phyloP scores from a whole-genome alignment of 768 basidiomycete species.

The Chalciporus piperatus region DNA sequence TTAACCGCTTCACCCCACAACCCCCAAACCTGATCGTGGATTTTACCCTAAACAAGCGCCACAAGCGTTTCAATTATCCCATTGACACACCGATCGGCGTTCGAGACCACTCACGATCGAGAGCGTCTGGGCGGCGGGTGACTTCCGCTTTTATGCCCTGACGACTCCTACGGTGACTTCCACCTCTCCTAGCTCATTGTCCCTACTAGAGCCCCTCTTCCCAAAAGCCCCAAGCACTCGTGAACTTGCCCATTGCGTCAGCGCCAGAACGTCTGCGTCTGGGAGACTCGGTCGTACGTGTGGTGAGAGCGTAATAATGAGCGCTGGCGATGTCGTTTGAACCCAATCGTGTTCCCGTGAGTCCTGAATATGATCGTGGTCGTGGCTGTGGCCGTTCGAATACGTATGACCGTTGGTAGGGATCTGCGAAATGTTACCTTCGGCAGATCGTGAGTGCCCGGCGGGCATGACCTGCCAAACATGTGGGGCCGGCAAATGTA shows the following conservation, averaged over 20 bases:
- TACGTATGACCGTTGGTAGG: neutral
- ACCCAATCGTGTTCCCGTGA: neutral
- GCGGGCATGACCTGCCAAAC: conserved; percentile 80
- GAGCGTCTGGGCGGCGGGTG: neutral
- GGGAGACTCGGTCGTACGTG: conserved; percentile 66
- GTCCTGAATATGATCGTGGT: conserved; percentile 12
- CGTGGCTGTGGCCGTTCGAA: conserved; percentile 14
- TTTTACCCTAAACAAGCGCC: neutral
- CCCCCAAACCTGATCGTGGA: conserved; percentile 3
- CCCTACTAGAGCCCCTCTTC: conserved; percentile 28
- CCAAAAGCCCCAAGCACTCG: conserved; percentile 54
- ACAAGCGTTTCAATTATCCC: neutral
- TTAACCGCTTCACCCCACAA: neutral
- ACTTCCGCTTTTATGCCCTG: conserved; percentile 39
- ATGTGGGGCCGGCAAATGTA: conserved; percentile 81
- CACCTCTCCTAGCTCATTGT: conserved; percentile 38
- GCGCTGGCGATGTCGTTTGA: conserved; percentile 31
- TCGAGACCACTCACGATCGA: conserved; percentile 10
- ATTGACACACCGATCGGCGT: neutral
- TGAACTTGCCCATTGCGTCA: conserved; percentile 79
- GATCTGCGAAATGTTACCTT: neutral
- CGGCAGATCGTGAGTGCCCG: conserved; percentile 21
- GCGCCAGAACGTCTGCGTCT: conserved; percentile 66
- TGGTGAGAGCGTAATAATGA: conserved; percentile 78
- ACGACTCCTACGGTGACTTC: conserved; percentile 78